Evolutionary conservation across 495 filamentous ascomycete genomes (phyloP), one percentile per base, ranked within the genome.

Genomic region (Achaetomiella virescens): DNA sequence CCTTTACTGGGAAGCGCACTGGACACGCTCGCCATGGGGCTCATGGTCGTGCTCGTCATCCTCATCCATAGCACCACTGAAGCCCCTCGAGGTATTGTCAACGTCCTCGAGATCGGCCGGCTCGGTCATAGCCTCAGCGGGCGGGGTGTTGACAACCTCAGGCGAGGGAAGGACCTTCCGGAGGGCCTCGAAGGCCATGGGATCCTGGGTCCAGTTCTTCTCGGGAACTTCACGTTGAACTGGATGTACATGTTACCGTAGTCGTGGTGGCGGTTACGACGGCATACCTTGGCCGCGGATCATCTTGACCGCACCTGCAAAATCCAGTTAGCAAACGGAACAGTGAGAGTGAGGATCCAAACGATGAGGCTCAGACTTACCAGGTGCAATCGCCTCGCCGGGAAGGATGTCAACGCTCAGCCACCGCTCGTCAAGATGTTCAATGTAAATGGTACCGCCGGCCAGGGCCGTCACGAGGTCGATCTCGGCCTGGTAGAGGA

Each of bases 201-300:
- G 68, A 31, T 82, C 75, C 6, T 72, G 64, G 48, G 81, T 87
- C 78, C 74, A 84, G 69, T 73, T 71, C 73, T 80, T 81, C 69
- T 78, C 79, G 55, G 93, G 83, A 99, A 97, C 74, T 95, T 95
- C 76, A 99, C 90, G 58, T 88, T 84, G 78, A 99, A 99, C 70
- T 95, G 90, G 67, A 97, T 88, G 75, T 93, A 99, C 57, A 99
- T 83, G 74, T 97, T 99, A 58, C 93, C 93, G 68, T 81, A 85
- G 73, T 96, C 89, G 74, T 99, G 95, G 71, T 97, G 95, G 57
- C 95, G 86, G 74, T n/a, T 83, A 87, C 0, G 95, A 96, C 36
- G 93, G 93, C 93, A 99, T 99, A 75, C 93, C 93, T 73, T 99
- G 95, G 50, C 91, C 91, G 59, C 87, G 87, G 65, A 99, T 88